These are phyloP conservation scores for Stagonosporopsis cucurbitacearum DNA, from an alignment of 2,329 filamentous ascomycete genomes.

Conservation along the genomic window DNA sequence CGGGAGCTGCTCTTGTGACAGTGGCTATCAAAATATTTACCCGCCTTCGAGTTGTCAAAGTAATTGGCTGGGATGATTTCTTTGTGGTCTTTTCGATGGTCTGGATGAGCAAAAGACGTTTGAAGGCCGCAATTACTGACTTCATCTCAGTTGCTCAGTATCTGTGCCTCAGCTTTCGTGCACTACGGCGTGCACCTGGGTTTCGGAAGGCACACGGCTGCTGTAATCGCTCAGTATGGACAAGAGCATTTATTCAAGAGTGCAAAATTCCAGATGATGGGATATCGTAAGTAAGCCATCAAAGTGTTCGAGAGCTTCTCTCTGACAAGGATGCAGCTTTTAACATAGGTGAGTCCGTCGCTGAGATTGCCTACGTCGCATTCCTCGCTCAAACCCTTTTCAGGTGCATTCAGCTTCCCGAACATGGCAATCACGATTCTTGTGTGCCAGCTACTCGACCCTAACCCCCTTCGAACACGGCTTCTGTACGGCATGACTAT, in stretches of 20 bases:
- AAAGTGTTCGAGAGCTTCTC: background rate
- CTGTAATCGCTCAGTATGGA: constrained; percentile 3
- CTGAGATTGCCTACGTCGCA: too few relatives aligned
- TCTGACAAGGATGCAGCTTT: constrained; percentile 4
- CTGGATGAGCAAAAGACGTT: background rate
- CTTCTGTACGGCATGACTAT: constrained; percentile 11
- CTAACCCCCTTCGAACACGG: background rate
- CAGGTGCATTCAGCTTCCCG: constrained; percentile 14
- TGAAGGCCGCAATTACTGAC: too few relatives aligned
- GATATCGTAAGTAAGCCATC: constrained; percentile 9
- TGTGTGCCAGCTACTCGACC: constrained; percentile 11
- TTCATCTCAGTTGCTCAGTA: too few relatives aligned
- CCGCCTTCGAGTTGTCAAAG: constrained; percentile 4
- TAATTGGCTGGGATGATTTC: constrained; percentile 20
- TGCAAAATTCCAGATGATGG: constrained; percentile 17
- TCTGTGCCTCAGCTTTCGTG: too few relatives aligned
- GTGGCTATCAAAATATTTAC: constrained; percentile 17
- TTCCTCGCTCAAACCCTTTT: background rate
- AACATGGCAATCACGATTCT: constrained; percentile 13
- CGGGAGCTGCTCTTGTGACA: background rate
- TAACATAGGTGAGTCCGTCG: constrained; percentile 1
- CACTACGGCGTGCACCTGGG: constrained; percentile 11
- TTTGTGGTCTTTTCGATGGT: constrained; percentile 19
- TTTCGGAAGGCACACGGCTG: constrained; percentile 13
- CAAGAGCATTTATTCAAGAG: constrained; percentile 7